These are phyloP conservation scores for Nemania sp. DNA, from an alignment of 2,329 filamentous ascomycete species.

Conservation along the genomic window DNA sequence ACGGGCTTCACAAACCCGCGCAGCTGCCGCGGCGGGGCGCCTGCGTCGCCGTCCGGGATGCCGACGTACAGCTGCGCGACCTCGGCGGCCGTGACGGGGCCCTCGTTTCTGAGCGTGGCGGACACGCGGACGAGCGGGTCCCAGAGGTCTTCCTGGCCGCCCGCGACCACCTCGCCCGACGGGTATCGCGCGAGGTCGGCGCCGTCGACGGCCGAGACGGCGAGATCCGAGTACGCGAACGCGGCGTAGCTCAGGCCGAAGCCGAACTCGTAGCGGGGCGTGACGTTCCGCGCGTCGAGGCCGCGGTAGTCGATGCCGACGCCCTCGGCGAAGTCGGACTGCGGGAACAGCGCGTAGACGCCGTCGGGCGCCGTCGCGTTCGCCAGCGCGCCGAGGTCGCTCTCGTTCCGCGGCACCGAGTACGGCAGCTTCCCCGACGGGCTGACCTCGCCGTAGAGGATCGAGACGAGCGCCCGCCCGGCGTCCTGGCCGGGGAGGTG, in stretches of 20 bases:
- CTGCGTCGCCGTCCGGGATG: conserved; percentile 49
- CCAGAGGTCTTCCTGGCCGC: conserved; percentile 54
- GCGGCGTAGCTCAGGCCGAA: conserved; percentile 71
- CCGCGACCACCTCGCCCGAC: conserved; percentile 45
- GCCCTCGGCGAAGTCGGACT: conserved; percentile 57
- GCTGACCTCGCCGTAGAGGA: conserved; percentile 67
- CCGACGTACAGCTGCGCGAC: conserved; percentile 65
- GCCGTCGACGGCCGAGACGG: conserved; percentile 27
- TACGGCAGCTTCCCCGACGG: conserved; percentile 56
- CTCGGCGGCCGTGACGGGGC: conserved; percentile 63
- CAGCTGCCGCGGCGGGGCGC: conserved; percentile 50
- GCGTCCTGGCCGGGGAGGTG: conserved; percentile 56
- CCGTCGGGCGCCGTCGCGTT: conserved; percentile 50
- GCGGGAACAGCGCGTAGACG: conserved; percentile 37
- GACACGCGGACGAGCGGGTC: conserved; percentile 55
- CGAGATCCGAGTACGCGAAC: conserved; percentile 60
- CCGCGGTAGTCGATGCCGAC: conserved; percentile 69
- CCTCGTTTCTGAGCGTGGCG: conserved; percentile 68
- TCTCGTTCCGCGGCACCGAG: conserved; percentile 53
- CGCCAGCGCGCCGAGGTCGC: conserved; percentile 50
- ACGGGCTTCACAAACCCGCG: conserved; percentile 66
- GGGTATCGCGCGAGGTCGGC: conserved; percentile 44
- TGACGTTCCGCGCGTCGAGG: conserved; percentile 61
- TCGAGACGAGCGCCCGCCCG: conserved; percentile 72
- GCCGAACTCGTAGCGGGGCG: conserved; percentile 67